A percentile compares a stretch with the other conserved stretches of the same genome.
These are phyloP conservation scores for Vigna trinervia DNA, from an alignment of 306 rosid genomes.

Conservation along the genomic window DNA sequence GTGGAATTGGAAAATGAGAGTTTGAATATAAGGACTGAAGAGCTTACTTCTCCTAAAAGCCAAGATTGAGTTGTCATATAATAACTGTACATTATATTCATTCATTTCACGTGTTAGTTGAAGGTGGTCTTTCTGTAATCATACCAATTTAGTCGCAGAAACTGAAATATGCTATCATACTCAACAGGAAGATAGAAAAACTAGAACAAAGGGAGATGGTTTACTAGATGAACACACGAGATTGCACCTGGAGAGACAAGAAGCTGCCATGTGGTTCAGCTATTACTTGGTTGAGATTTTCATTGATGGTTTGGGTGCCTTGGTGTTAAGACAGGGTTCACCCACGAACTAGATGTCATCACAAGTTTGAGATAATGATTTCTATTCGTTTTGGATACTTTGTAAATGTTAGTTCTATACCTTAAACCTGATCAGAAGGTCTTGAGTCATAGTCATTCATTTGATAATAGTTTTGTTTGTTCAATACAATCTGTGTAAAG, in stretches of 20 bases:
- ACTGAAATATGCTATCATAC: conserved; percentile 8
- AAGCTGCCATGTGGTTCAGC: not conserved
- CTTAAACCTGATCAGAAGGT: not conserved
- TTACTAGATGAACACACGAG: not conserved
- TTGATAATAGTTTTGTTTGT: not conserved
- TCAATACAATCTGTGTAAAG: not conserved
- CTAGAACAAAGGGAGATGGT: conserved; percentile 4
- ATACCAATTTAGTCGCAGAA: conserved; percentile 31
- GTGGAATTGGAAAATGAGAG: conserved; percentile 60
- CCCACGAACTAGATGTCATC: not conserved
- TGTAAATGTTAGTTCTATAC: not conserved
- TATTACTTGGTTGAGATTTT: conserved; percentile 12
- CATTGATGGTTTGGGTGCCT: not conserved
- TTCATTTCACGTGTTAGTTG: not conserved
- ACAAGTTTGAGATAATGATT: not conserved
- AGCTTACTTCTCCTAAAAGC: conserved; percentile 35
- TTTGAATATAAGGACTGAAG: conserved; percentile 30
- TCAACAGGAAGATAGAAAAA: not conserved
- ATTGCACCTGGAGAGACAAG: not conserved
- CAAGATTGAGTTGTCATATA: conserved; percentile 43
- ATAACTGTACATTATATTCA: conserved; percentile 43
- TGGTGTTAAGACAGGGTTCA: conserved; percentile 3
- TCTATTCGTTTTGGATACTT: not conserved
- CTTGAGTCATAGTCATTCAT: not conserved
- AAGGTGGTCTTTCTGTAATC: conserved; percentile 10